phyloP scores from a whole-genome alignment of 2,329 filamentous ascomycete species.

The Piedraia hortae region DNA sequence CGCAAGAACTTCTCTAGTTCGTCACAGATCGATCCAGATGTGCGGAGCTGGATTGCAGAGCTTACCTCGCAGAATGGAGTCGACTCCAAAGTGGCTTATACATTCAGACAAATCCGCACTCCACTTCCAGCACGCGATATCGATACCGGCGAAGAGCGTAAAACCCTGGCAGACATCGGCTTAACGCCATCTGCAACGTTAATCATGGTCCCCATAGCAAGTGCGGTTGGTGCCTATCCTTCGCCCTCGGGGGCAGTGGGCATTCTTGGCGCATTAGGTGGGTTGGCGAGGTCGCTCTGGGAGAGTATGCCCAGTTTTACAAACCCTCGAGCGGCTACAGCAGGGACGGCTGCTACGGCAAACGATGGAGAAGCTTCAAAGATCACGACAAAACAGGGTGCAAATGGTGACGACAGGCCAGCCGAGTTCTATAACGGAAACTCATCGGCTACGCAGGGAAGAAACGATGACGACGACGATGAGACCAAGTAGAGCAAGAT shows the following conservation, averaged over 20 bases:
- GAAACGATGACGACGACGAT: conserved; percentile 28
- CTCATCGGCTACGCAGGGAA: conserved; percentile 31
- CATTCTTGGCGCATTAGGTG: too few relatives aligned
- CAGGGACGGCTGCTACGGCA: too few relatives aligned
- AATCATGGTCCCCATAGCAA: conserved; percentile 45
- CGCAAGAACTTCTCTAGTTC: conserved; percentile 35
- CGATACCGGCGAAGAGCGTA: conserved; percentile 44
- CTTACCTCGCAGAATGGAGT: too few relatives aligned
- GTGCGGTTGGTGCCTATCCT: conserved; percentile 33
- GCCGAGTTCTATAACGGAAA: conserved; percentile 68
- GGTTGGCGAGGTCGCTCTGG: too few relatives aligned
- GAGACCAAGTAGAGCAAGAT: conserved; percentile 1
- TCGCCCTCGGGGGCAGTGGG: conserved; percentile 8
- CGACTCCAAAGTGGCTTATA: conserved; percentile 30
- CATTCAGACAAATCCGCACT: conserved; percentile 58
- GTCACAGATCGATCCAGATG: conserved; percentile 34
- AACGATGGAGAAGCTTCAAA: too few relatives aligned
- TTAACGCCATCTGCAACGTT: conserved; percentile 58
- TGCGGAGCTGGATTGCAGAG: conserved; percentile 53
- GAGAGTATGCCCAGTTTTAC: too few relatives aligned
- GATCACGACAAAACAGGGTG: too few relatives aligned
- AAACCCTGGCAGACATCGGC: conserved; percentile 39
- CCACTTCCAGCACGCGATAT: conserved; percentile 51
- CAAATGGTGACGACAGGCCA: conserved; percentile 18
- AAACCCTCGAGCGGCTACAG: too few relatives aligned